Evolutionary conservation across 805 yeast species (phyloP), one percentile per base, ranked within the genome.

Genomic region (Groenewaldozyma tartarivorans): DNA sequence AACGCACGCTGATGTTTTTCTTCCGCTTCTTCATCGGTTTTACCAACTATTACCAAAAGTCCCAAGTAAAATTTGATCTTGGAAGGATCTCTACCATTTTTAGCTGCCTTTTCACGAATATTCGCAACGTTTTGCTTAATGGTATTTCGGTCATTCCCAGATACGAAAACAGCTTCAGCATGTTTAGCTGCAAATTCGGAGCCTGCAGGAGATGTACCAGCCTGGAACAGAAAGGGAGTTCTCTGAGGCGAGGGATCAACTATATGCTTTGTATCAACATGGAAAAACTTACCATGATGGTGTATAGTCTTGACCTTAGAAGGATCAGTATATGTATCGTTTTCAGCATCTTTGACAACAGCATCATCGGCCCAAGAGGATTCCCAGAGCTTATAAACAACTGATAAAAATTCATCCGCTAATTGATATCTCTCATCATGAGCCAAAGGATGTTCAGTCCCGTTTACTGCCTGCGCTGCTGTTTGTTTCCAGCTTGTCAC

Each of bases 291-390:
- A 11, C 74, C 74, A 21, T 60, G 60, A 48, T 57, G 66, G 45
- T 67, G 56, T 35, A 69, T 67, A 37, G 62, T 60, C 46, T 71
- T 55, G 39, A 69, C 62, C 27, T 61, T 58, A 4, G 55, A 57
- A 3, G 71, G 71, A 15, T 49, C 53, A 6, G 51, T 45, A 29
- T 48, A 53, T 1, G 39, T 32, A 19, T 41, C 42, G 16, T 41
- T 45, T 35, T 54, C 37, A 19, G 35, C 48, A 40, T 62, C 62
- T 16, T 50, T 39, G 17, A 53, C 51, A n/a, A 62, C 58, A 2
- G 67, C 65, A 36, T 67, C 72, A 42, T 67, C 72, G 44, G 66
- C 58, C 72, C 71, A 67, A 1, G 71, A 66, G 9, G 66, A 57
- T 24, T 67, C 52, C 39, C 68, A 56, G 33, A 69, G 50, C 42